A percentile compares a stretch with the other conserved stretches of the same genome.
Conservation (phyloP, 345 rosid species). For the Aurinia saxatilis region DNA sequence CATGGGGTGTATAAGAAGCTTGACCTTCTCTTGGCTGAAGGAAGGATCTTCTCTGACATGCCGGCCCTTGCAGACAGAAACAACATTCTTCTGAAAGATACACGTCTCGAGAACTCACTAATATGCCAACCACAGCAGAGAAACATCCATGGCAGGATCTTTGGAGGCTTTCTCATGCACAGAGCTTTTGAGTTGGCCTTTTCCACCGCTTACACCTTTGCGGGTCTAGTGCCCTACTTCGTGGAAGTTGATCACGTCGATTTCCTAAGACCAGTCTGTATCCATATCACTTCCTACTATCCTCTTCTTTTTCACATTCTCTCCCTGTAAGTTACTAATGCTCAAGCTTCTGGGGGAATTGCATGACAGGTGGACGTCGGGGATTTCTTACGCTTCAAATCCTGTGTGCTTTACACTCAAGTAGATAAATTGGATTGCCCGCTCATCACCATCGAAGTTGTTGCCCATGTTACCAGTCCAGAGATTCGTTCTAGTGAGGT, state of each 20-base stretch:
- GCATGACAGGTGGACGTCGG: slow-evolving; percentile 72
- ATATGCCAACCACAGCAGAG: slow-evolving; percentile 87
- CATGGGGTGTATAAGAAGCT: slow-evolving; percentile 41
- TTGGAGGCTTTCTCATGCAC: slow-evolving; percentile 76
- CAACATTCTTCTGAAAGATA: slow-evolving; percentile 74
- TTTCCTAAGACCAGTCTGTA: slow-evolving; percentile 73
- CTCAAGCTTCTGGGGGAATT: not conserved
- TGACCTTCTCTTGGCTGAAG: slow-evolving; percentile 52
- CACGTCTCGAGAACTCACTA: slow-evolving; percentile 57
- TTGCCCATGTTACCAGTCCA: slow-evolving; percentile 92
- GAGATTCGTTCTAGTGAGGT: slow-evolving; percentile 94
- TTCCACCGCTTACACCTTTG: slow-evolving; percentile 80
- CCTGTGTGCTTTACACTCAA: slow-evolving; percentile 74
- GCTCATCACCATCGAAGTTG: slow-evolving; percentile 74
- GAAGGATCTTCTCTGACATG: slow-evolving; percentile 73
- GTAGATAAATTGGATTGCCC: slow-evolving; percentile 60
- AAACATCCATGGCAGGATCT: slow-evolving; percentile 75
- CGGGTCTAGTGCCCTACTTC: slow-evolving; percentile 73
- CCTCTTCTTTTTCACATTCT: not conserved
- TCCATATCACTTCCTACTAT: not conserved
- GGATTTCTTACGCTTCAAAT: slow-evolving; percentile 70
- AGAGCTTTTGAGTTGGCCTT: slow-evolving; percentile 85
- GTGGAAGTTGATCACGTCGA: slow-evolving; percentile 86
- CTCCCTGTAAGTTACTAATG: not conserved
- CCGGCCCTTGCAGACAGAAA: slow-evolving; percentile 81